A percentile compares a stretch with the other conserved stretches of the same genome.
These are phyloP conservation scores for Symbiodinium pilosum DNA, from an alignment of 73 alveolate species.

Conservation along the genomic window DNA sequence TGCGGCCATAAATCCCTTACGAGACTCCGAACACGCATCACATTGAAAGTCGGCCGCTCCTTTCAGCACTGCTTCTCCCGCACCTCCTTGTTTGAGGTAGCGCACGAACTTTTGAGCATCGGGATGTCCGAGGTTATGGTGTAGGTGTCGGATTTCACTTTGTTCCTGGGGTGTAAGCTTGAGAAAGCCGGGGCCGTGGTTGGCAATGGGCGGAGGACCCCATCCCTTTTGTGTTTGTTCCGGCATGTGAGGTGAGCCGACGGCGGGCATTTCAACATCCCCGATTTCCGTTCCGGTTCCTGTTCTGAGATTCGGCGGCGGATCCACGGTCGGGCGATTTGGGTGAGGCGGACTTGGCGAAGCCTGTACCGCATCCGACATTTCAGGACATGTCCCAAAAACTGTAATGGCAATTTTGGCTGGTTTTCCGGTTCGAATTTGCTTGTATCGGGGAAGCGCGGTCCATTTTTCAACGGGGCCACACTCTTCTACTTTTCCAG, in stretches of 20 bases:
- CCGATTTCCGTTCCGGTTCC: not conserved
- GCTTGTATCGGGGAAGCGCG: not conserved
- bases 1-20: not conserved
- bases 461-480: slow-evolving; percentile 6
- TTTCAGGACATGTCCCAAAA: not conserved
- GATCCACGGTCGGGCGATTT: too few relatives aligned
- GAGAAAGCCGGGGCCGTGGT: slow-evolving; percentile 19
- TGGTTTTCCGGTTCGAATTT: not conserved
- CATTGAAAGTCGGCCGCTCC: slow-evolving; percentile 20
- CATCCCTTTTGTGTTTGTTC: not conserved
- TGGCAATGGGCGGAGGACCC: not conserved
- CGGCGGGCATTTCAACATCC: too few relatives aligned
- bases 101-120: not conserved
- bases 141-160: not conserved
- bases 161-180: not conserved
- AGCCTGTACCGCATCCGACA: too few relatives aligned
- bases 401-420: not conserved
- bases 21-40: not conserved
- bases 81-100: not conserved
- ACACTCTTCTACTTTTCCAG: not conserved
- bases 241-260: too few relatives aligned
- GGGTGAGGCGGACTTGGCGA: too few relatives aligned
- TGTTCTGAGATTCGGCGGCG: not conserved
- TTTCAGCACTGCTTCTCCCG: not conserved
- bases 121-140: slow-evolving; percentile 34